Evolutionary conservation across 1,284 basidiomycete genomes (phyloP).

Genomic region (Irpex sp.): DNA sequence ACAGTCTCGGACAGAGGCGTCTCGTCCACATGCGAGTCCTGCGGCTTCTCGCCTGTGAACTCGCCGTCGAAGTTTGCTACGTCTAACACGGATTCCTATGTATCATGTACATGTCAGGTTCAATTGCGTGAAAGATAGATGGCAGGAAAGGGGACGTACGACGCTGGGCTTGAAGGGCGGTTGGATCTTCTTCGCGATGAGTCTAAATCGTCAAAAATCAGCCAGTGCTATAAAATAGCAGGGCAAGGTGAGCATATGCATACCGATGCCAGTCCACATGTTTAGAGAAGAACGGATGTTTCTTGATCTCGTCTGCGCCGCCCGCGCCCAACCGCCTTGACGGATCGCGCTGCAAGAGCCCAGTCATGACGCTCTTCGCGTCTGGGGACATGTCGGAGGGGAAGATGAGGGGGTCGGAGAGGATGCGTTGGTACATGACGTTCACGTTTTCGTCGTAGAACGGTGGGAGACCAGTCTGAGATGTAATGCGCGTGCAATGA

Average conservation of each 20-base stretch:
- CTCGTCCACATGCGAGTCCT: slow-evolving; percentile 92
- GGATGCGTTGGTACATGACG: slow-evolving; percentile 97
- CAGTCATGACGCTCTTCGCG: slow-evolving; percentile 85
- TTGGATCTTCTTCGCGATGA: slow-evolving; percentile 94
- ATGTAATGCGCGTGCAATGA: slow-evolving; percentile 1
- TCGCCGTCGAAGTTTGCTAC: slow-evolving; percentile 93
- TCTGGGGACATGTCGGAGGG: slow-evolving; percentile 88
- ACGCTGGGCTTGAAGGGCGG: slow-evolving; percentile 99
- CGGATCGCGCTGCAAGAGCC: slow-evolving; percentile 89
- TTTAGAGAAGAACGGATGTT: slow-evolving; percentile 93
- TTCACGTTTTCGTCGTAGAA: slow-evolving; percentile 99
- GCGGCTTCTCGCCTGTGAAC: slow-evolving; percentile 89
- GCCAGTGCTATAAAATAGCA: background rate
- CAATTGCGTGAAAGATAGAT: too few species aligned
- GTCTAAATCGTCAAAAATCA: slow-evolving; percentile 34
- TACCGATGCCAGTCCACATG: slow-evolving; percentile 89
- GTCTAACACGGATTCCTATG: slow-evolving; percentile 75
- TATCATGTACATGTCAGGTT: slow-evolving; percentile 12
- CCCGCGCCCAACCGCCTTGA: slow-evolving; percentile 82
- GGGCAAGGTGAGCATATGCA: slow-evolving; percentile 13
- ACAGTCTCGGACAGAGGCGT: slow-evolving; percentile 91
- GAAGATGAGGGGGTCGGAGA: slow-evolving; percentile 93
- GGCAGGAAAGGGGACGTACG: slow-evolving; percentile 39
- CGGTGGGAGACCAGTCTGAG: slow-evolving; percentile 88
- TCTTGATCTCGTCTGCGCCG: slow-evolving; percentile 96